Evolutionary conservation across 2,329 filamentous ascomycete genomes (phyloP).

Genomic region (Ceratocystis variospora): DNA sequence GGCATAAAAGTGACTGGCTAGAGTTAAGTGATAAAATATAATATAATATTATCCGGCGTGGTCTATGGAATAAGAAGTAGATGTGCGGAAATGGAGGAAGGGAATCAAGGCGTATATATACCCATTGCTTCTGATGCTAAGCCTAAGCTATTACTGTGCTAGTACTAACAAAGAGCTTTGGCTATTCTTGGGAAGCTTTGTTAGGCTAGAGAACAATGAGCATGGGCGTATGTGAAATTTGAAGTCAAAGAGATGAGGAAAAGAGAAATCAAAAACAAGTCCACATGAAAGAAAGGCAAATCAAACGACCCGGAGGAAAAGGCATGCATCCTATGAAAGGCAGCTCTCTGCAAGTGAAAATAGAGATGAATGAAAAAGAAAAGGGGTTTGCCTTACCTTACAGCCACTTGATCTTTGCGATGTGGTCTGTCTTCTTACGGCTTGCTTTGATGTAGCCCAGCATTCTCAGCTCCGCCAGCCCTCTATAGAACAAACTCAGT

Average conservation of each 20-base stretch:
- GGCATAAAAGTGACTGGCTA: neutral
- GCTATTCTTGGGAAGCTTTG: neutral
- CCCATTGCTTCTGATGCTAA: too few relatives aligned
- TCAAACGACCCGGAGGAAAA: neutral
- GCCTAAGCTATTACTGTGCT: too few relatives aligned
- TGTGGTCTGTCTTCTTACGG: constrained; percentile 82
- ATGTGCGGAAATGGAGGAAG: too few relatives aligned
- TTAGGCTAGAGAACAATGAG: too few relatives aligned
- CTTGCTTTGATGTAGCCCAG: constrained; percentile 81
- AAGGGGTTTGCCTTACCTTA: constrained; percentile 26
- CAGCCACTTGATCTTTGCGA: constrained; percentile 79
- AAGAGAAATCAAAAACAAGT: neutral
- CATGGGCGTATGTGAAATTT: too few relatives aligned
- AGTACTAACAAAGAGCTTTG: neutral
- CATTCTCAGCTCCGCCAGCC: constrained; percentile 68
- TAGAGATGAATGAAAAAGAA: constrained; percentile 6
- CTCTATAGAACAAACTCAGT: constrained; percentile 70
- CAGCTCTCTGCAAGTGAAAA: neutral
- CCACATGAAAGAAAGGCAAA: neutral
- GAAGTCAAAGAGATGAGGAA: neutral
- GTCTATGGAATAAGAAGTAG: too few relatives aligned
- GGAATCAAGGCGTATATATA: too few relatives aligned
- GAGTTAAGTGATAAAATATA: too few relatives aligned
- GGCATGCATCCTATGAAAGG: neutral
- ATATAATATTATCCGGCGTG: too few relatives aligned